Base-by-base conservation (phyloP, 345 rosid genomes). In the Hibiscus mutabilis region DNA sequence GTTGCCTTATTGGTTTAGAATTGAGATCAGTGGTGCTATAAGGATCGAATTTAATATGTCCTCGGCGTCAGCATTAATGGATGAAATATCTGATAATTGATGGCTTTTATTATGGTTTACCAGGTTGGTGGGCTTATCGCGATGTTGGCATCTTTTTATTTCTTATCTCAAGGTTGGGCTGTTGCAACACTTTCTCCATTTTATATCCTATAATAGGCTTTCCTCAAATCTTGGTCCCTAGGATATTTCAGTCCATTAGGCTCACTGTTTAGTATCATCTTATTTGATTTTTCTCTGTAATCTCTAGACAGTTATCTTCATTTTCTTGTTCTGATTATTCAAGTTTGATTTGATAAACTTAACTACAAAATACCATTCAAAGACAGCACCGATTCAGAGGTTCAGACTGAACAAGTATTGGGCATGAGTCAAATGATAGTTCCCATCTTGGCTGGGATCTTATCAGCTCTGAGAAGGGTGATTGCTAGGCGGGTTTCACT, bases 141-240 rank as follows among this genome's bases (percentile, higher is more conserved):
- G 16, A 90, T 92, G 96, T 64, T 90, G 83, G 90, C 81, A 58
- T 87, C 98, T 74, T 89, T 90, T 76, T 89, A 90, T 83, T 82
- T 90, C 77, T 84, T 95, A 81, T 92, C 99, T 66, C 89, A 90
- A 84, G 99, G 99, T 81, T 95, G 98, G 98, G 96, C 98, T 13
- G 85, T 85, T 80, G 87, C 87, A 55, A 83, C 89, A 56, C 79
- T 85, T 76, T 95, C 93, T 77, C 99, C 99, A 21, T 79, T 95
- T 70, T 82, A 92, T 95, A 95, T 95, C 99, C 97, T 89, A 33
- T 14, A 24, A 75, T 64, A 24, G 31, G 18, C 61, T 74, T 63
- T 61, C 25, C 6, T 4, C 35, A 52, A 25, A n/a, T 31, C 29
- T 35, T 2, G 52, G 52, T 14, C 52, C 52, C 52, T 15, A 24